Conservation (phyloP, 1,284 basidiomycete species). For the Ganoderma sinense region DNA sequence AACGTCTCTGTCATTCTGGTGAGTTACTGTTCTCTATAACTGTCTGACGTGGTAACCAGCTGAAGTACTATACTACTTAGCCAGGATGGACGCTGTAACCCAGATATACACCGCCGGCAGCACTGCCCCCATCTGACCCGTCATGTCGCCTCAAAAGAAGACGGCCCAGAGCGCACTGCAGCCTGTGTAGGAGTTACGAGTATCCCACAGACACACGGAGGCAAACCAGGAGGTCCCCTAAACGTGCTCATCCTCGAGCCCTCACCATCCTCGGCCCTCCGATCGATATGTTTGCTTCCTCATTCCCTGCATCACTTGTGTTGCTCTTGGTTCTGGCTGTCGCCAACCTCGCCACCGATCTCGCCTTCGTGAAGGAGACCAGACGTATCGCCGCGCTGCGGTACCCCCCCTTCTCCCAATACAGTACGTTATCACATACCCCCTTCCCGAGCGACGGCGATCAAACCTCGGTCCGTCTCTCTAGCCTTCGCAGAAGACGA, state of each 20-base stretch:
- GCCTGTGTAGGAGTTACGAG: no score
- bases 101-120: not conserved
- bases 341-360: conserved; percentile 7
- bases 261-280: not conserved
- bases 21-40: no score
- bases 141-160: no score
- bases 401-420: conserved; percentile 12
- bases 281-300: not conserved
- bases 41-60: no score
- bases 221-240: no score
- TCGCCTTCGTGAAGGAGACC: conserved; percentile 7
- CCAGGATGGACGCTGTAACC: not conserved
- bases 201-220: no score
- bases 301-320: not conserved
- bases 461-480: not conserved
- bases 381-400: conserved; percentile 6
- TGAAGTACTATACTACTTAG: no score
- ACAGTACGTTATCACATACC: conserved; percentile 5
- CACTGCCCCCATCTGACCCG: not conserved
- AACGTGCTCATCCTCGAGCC: not conserved
- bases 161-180: no score
- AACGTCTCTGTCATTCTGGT: no score
- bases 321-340: not conserved
- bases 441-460: not conserved
- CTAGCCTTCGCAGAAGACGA: conserved; percentile 26